Conservation (phyloP, 129 eudicot genomes). For the Helichrysum umbraculigerum region DNA sequence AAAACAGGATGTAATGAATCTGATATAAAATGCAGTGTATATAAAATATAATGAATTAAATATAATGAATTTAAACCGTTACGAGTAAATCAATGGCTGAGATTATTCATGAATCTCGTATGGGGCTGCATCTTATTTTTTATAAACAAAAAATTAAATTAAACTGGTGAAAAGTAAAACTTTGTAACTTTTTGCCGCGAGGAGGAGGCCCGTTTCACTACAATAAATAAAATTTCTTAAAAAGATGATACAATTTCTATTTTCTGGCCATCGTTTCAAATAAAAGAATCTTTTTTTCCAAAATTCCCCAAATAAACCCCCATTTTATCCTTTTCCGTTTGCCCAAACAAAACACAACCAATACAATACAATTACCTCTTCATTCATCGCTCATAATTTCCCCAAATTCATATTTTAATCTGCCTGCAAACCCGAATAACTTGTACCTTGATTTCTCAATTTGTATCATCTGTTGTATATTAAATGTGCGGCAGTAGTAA, state of each 20-base stretch:
- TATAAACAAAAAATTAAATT: too few relatives aligned
- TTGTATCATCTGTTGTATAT: background rate
- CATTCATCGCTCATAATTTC: slow-evolving; percentile 21
- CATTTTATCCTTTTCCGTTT: slow-evolving; percentile 23
- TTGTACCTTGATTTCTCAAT: background rate
- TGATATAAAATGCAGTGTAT: too few relatives aligned
- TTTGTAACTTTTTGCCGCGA: background rate
- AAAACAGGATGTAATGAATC: too few relatives aligned
- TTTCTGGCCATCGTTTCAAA: slow-evolving; percentile 36
- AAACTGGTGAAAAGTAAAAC: too few relatives aligned
- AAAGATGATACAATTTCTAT: background rate
- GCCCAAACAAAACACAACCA: background rate
- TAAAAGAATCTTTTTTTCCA: slow-evolving; percentile 20
- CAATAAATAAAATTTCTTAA: background rate
- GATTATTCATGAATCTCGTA: too few relatives aligned
- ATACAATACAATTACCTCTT: slow-evolving; percentile 1
- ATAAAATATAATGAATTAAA: too few relatives aligned
- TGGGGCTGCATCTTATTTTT: too few relatives aligned
- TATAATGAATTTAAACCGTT: too few relatives aligned
- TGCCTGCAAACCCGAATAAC: background rate
- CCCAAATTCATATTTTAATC: slow-evolving; percentile 11
- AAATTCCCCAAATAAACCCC: slow-evolving; percentile 21
- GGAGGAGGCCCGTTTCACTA: background rate
- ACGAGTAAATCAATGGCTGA: too few relatives aligned
- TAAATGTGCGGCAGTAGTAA: background rate